Evolutionary conservation across 2,329 filamentous ascomycete species (phyloP).

Genomic region (Fusarium sororula): DNA sequence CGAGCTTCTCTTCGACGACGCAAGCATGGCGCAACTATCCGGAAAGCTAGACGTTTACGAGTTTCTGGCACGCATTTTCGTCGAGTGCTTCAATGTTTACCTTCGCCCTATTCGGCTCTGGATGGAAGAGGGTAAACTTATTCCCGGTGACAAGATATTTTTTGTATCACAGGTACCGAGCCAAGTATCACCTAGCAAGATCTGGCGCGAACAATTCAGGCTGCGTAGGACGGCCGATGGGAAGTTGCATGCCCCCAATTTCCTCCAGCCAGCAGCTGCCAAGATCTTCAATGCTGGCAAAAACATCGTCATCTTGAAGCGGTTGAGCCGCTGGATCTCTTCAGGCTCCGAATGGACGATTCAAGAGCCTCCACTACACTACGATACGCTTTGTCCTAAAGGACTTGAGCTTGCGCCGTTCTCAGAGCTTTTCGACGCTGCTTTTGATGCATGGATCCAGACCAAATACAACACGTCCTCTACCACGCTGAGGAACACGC

Average conservation of each 20-base stretch:
- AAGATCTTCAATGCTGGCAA: constrained; percentile 90
- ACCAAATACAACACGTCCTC: constrained; percentile 78
- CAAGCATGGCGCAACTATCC: constrained; percentile 74
- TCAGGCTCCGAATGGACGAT: constrained; percentile 42
- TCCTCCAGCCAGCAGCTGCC: constrained; percentile 73
- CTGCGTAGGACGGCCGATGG: constrained; percentile 70
- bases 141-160: constrained; percentile 73
- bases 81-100: constrained; percentile 84
- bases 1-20: constrained; percentile 78
- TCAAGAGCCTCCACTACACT: constrained; percentile 62
- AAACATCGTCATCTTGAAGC: constrained; percentile 83
- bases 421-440: constrained; percentile 74
- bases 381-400: constrained; percentile 63
- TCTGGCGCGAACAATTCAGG: constrained; percentile 81
- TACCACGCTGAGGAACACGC: constrained; percentile 67
- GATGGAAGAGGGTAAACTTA: constrained; percentile 83
- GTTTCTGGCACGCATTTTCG: constrained; percentile 75
- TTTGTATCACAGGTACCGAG: constrained; percentile 73
- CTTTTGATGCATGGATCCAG: constrained; percentile 80
- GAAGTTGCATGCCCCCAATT: constrained; percentile 74
- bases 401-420: constrained; percentile 69
- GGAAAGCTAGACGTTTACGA: constrained; percentile 70
- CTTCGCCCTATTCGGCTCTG: constrained; percentile 80
- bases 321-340: constrained; percentile 66
- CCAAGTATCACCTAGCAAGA: constrained; percentile 66